A percentile compares a stretch with the other conserved stretches of the same genome.
Evolutionary conservation across 495 filamentous ascomycete genomes (phyloP).

Genomic region (Penicillium paxilli): DNA sequence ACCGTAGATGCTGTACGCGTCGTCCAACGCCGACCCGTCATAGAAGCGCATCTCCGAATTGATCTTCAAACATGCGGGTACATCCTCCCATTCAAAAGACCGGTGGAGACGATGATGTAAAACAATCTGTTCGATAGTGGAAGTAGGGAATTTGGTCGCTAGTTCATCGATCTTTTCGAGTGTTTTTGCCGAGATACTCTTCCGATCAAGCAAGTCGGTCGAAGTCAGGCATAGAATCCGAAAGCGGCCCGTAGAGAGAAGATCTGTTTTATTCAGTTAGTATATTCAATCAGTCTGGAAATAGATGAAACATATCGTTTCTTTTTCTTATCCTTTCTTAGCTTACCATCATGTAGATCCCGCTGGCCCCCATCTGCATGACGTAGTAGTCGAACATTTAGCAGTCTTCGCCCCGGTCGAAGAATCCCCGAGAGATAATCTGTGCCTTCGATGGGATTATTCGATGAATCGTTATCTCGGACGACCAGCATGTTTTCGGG

Average conservation of each 20-base stretch:
- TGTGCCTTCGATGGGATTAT: conserved; percentile 31
- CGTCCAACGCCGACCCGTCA: conserved; percentile 64
- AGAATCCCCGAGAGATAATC: conserved; percentile 43
- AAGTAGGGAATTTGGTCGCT: conserved; percentile 38
- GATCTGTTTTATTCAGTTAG: conserved; percentile 19
- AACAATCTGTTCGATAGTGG: conserved; percentile 59
- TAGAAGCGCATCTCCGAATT: conserved; percentile 56
- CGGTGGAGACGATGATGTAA: conserved; percentile 53
- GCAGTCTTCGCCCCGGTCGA: conserved; percentile 23
- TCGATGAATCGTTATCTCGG: conserved; percentile 12
- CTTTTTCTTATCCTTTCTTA: too few relatives aligned
- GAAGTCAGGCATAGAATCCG: conserved; percentile 41
- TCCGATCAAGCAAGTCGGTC: conserved; percentile 24
- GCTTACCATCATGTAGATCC: conserved; percentile 45
- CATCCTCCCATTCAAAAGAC: conserved; percentile 53
- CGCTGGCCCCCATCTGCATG: conserved; percentile 43
- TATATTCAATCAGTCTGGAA: too few relatives aligned
- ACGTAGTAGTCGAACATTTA: conserved; percentile 34
- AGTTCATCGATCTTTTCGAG: neutral
- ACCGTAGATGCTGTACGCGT: conserved; percentile 63
- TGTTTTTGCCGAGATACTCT: neutral
- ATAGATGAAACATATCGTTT: too few relatives aligned
- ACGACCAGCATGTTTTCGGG: conserved; percentile 33
- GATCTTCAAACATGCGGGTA: conserved; percentile 56
- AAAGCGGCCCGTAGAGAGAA: conserved; percentile 42